These are phyloP conservation scores for Corylus avellana DNA, from an alignment of 306 rosid species.

Conservation along the genomic window DNA sequence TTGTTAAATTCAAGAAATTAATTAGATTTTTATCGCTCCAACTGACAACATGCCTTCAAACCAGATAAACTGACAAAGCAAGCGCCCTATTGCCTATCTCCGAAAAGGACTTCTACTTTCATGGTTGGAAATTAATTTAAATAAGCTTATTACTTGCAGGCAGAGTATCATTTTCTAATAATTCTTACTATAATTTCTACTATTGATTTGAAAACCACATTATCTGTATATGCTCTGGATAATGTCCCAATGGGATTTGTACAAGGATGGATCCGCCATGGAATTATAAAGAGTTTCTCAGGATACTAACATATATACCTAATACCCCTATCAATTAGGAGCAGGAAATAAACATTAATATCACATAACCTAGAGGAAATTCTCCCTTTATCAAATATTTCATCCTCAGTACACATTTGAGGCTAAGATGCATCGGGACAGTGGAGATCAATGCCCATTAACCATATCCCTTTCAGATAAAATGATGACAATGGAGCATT, in stretches of 20 bases:
- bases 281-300: neutral
- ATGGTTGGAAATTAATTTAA: neutral
- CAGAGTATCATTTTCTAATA: neutral
- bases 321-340: neutral
- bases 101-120: neutral
- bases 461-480: neutral
- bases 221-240: neutral
- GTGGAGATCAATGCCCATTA: slow-evolving; percentile 2
- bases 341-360: neutral
- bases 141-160: neutral
- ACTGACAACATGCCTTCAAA: neutral
- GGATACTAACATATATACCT: neutral
- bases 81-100: neutral
- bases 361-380: neutral
- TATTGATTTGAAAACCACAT: neutral
- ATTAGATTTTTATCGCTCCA: neutral
- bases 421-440: neutral
- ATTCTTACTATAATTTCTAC: neutral
- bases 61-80: neutral
- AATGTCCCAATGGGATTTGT: neutral
- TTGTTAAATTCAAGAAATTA: neutral
- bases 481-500: neutral
- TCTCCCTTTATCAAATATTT: neutral
- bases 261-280: neutral
- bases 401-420: neutral